Evolutionary conservation across 345 rosid genomes (phyloP).

Genomic region (Leavenworthia alabamica): DNA sequence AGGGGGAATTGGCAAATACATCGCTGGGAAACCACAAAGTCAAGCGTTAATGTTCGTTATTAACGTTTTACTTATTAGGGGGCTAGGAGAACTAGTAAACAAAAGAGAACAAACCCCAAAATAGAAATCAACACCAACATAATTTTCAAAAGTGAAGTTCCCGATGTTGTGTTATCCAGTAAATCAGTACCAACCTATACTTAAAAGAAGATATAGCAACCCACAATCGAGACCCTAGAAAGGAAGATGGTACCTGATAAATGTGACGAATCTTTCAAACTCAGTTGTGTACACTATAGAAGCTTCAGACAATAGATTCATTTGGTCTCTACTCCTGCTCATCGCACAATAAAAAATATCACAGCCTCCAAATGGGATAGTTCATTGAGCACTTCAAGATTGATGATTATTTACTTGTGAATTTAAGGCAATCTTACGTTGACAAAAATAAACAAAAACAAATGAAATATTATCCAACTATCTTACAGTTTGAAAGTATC

Average conservation of each 20-base stretch:
- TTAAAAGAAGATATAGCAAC: neutral
- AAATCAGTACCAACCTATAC: neutral
- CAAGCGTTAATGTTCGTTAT: neutral
- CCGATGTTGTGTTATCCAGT: conserved; percentile 1
- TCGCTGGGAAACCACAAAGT: conserved; percentile 42
- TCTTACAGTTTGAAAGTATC: conserved; percentile 64
- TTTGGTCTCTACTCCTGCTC: conserved; percentile 49
- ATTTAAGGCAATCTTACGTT: neutral
- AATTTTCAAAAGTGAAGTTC: conserved; percentile 1
- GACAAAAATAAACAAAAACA: neutral
- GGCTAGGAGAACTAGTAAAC: neutral
- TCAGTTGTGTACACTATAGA: conserved; percentile 59
- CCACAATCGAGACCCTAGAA: neutral
- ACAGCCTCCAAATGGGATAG: conserved; percentile 11
- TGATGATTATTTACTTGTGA: conserved; percentile 1
- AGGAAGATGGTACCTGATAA: conserved; percentile 54
- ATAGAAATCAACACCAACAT: neutral
- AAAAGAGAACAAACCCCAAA: conserved; percentile 1
- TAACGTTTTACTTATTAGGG: too few relatives aligned
- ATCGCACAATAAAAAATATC: conserved; percentile 19
- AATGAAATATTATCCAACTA: conserved; percentile 5
- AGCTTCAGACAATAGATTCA: conserved; percentile 66
- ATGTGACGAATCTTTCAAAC: conserved; percentile 70
- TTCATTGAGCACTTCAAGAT: conserved; percentile 3
- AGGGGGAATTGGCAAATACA: conserved; percentile 87